phyloP scores from a whole-genome alignment of 148 eudicot species.

The Talinum fruticosum region DNA sequence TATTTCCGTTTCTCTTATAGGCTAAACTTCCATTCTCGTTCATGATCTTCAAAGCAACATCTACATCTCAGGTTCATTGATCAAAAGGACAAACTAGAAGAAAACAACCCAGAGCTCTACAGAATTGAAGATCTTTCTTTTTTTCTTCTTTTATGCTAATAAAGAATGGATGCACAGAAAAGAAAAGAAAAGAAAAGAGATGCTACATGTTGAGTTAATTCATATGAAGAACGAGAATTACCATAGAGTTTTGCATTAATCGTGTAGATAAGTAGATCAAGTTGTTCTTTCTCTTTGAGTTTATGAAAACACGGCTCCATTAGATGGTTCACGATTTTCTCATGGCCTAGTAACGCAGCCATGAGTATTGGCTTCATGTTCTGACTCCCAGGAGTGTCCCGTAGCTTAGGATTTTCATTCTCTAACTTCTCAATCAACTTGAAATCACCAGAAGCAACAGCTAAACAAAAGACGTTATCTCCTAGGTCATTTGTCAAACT shows the following conservation, averaged over 20 bases:
- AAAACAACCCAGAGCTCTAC: too few species aligned
- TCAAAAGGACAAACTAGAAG: too few species aligned
- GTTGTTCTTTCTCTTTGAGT: background rate
- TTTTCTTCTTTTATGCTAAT: too few species aligned
- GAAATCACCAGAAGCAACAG: background rate
- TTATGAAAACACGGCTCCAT: background rate
- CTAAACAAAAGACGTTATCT: background rate
- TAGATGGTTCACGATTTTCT: background rate
- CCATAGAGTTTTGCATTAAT: background rate
- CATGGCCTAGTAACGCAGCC: background rate
- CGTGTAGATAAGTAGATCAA: background rate
- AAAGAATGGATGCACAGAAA: too few species aligned
- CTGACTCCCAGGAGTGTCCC: background rate
- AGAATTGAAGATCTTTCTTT: too few species aligned
- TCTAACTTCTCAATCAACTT: background rate
- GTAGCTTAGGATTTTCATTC: background rate
- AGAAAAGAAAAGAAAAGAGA: too few species aligned
- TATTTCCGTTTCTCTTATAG: constrained; percentile 19
- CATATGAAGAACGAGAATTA: too few species aligned
- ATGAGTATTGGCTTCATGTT: background rate
- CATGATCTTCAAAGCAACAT: constrained; percentile 28
- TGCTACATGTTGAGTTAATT: too few species aligned
- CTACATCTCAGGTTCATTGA: constrained; percentile 13
- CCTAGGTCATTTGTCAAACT: background rate
- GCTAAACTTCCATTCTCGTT: constrained; percentile 7